These are phyloP conservation scores for Glaciozyma martinii DNA, from an alignment of 768 basidiomycete genomes.

Conservation along the genomic window DNA sequence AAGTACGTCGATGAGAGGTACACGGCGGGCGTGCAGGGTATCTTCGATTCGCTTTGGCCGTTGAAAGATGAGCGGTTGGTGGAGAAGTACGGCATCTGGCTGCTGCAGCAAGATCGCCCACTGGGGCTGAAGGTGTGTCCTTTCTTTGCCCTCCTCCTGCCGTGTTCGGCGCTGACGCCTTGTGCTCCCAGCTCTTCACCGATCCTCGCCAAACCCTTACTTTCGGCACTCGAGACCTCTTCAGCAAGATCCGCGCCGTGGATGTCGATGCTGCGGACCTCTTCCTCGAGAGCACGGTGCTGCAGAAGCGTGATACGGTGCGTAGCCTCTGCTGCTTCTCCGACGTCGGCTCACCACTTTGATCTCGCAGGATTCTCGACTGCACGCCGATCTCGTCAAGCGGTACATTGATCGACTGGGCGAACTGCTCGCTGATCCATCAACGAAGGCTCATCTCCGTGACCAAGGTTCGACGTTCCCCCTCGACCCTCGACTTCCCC, in stretches of 20 bases:
- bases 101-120: constrained; percentile 14
- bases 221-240: constrained; percentile 28
- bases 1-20: constrained; percentile 6
- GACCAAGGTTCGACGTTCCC: constrained; percentile 17
- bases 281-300: constrained; percentile 26
- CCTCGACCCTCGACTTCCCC: too few species aligned
- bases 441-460: constrained; percentile 8
- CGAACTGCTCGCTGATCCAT: constrained; percentile 7
- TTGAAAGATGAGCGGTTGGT: constrained; percentile 14
- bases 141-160: background rate
- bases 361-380: constrained; percentile 12
- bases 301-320: constrained; percentile 23
- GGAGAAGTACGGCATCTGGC: constrained; percentile 30
- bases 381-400: constrained; percentile 30
- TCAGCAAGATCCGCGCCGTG: constrained; percentile 20
- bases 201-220: constrained; percentile 27
- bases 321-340: background rate
- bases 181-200: constrained; percentile 20
- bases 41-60: constrained; percentile 25
- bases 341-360: background rate
- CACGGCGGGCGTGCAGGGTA: constrained; percentile 7
- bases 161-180: background rate
- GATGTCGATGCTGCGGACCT: constrained; percentile 20
- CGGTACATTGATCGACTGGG: constrained; percentile 21
- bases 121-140: constrained; percentile 22